Percentiles rank a stretch among this genome's conserved stretches.
Evolutionary conservation across 495 filamentous ascomycete genomes (phyloP).

Genomic region (Hypomontagnella submonticulosa): DNA sequence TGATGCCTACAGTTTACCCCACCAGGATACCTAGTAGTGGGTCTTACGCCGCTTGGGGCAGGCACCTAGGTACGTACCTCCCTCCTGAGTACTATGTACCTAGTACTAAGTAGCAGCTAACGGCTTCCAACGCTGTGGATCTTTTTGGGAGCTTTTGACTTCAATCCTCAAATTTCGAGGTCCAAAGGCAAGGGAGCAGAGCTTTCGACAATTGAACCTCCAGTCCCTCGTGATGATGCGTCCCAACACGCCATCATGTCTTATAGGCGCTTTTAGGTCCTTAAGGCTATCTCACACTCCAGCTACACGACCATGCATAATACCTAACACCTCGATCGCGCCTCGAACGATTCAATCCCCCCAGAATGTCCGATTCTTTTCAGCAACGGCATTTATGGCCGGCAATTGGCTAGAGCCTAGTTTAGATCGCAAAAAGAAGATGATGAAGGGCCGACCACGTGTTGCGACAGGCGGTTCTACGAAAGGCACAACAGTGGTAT

Average conservation of each 20-base stretch:
- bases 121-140: constrained; percentile 15
- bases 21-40: not conserved
- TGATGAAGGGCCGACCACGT: constrained; percentile 88
- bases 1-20: constrained; percentile 7
- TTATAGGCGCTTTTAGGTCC: constrained; percentile 56
- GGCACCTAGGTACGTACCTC: constrained; percentile 19
- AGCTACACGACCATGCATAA: constrained; percentile 46
- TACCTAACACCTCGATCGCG: constrained; percentile 38
- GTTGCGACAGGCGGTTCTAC: constrained; percentile 90
- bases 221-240: constrained; percentile 49
- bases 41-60: not conserved
- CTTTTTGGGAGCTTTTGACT: constrained; percentile 20
- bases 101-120: no score
- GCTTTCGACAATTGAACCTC: constrained; percentile 19
- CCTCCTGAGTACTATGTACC: no score
- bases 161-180: constrained; percentile 22
- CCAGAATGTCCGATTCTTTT: constrained; percentile 71
- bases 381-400: constrained; percentile 69
- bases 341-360: constrained; percentile 28
- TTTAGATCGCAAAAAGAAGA: constrained; percentile 78
- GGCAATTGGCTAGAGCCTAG: constrained; percentile 85
- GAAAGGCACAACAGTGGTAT: constrained; percentile 93
- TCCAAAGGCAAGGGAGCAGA: constrained; percentile 9
- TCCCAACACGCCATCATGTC: constrained; percentile 51
- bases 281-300: constrained; percentile 53